Percentiles rank a stretch among this genome's conserved stretches.
Evolutionary conservation across 2,329 filamentous ascomycete species (phyloP).

Genomic region (Lecanoromycetidae sp.): DNA sequence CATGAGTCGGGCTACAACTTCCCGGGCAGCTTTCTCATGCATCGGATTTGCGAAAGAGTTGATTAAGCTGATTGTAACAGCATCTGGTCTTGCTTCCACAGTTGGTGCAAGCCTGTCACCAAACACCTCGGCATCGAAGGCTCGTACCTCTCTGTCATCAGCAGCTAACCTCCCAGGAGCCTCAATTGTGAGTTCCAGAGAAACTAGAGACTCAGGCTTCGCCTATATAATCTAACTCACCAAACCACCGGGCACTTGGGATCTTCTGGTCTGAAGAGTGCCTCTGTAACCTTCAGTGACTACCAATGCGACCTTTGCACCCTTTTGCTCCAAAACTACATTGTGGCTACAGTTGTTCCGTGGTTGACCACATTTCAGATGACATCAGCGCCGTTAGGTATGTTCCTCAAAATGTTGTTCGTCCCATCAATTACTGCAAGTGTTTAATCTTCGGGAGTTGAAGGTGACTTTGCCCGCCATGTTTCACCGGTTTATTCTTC

Average conservation of each 20-base stretch:
- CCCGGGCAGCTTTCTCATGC: conserved; percentile 8
- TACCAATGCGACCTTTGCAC: conserved; percentile 35
- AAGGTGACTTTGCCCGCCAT: conserved; percentile 12
- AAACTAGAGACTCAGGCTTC: conserved; percentile 38
- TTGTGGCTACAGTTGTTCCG: conserved; percentile 41
- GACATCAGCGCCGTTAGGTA: conserved; percentile 5
- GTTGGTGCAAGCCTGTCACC: conserved; percentile 2
- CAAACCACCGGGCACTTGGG: conserved; percentile 40
- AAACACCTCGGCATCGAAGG: conserved; percentile 10
- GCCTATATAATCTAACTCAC: conserved; percentile 39
- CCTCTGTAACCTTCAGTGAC: conserved; percentile 40
- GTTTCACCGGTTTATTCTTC: conserved; percentile 9
- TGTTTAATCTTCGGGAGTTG: conserved; percentile 11
- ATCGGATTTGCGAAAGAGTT: conserved; percentile 14
- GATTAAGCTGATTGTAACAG: conserved; percentile 13
- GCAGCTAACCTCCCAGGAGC: conserved; percentile 13
- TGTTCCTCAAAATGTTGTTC: conserved; percentile 12
- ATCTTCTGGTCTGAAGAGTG: conserved; percentile 35
- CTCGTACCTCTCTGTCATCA: conserved; percentile 10
- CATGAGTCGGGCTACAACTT: conserved; percentile 5
- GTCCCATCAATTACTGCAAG: conserved; percentile 11
- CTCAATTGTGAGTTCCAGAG: conserved; percentile 28
- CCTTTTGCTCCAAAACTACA: conserved; percentile 39
- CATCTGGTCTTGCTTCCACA: conserved; percentile 6
- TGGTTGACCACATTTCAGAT: conserved; percentile 29